phyloP scores from a whole-genome alignment of 1,139 yeast genomes.

The Meyerozyma smithsonii region DNA sequence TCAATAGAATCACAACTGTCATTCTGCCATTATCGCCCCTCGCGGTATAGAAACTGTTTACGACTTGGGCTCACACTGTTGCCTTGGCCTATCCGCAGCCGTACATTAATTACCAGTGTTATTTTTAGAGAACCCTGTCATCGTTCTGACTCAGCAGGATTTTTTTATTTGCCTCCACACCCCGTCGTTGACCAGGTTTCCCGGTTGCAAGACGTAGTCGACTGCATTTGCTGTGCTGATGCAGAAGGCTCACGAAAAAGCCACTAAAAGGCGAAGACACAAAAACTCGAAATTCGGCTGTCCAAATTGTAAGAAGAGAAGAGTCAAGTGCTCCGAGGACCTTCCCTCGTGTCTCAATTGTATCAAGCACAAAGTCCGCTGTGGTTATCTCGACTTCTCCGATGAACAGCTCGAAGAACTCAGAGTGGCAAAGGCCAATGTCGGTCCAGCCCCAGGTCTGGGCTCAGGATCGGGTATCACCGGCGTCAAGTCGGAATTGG shows the following conservation, averaged over 20 bases:
- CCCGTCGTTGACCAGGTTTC: too few species aligned
- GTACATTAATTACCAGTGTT: too few species aligned
- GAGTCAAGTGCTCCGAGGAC: slow-evolving; percentile 43
- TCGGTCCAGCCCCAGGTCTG: background rate
- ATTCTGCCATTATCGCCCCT: too few species aligned
- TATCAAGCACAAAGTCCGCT: slow-evolving; percentile 35
- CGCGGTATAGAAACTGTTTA: too few species aligned
- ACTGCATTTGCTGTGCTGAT: background rate
- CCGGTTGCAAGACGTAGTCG: background rate
- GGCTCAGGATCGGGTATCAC: background rate
- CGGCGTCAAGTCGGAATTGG: background rate
- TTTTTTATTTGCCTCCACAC: too few species aligned
- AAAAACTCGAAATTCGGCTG: slow-evolving; percentile 31
- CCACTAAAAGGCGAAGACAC: slow-evolving; percentile 15
- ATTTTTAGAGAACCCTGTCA: too few species aligned
- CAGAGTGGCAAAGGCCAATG: slow-evolving; percentile 15
- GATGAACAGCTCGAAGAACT: slow-evolving; percentile 31
- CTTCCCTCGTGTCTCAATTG: slow-evolving; percentile 40
- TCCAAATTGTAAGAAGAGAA: slow-evolving; percentile 40
- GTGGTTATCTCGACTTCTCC: slow-evolving; percentile 37
- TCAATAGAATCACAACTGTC: too few species aligned
- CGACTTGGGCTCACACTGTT: too few species aligned
- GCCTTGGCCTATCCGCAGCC: too few species aligned
- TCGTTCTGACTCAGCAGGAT: too few species aligned
- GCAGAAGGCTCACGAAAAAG: slow-evolving; percentile 5